Base-by-base conservation (phyloP, 306 rosid species). In the Fragaria nilgerrensis region DNA sequence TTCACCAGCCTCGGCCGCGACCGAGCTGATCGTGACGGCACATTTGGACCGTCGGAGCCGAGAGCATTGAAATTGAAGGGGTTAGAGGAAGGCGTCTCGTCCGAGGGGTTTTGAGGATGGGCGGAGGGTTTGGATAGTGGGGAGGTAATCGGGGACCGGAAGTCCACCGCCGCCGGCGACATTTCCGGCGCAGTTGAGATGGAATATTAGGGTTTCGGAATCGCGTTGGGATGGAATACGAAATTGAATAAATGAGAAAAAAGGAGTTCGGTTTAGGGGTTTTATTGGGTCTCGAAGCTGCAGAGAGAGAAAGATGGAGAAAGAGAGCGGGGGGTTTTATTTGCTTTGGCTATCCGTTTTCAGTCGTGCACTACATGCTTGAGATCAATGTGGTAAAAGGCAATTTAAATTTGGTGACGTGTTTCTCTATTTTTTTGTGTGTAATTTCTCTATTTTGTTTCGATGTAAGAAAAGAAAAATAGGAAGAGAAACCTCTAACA, bases 1-100 rank as follows among this genome's bases (percentile, higher is more conserved):
- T 94, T 94, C 72, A 32, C 74, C 15, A 90, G 77, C 76, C 96
- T 79, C 25, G 95, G 96, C 79, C 88, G 76, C 45, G 90, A 34
- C 80, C 92, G 77, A 23, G 53, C 76, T 9, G 69, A 17, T 44
- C 81, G 85, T 22, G 67, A 22, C 25, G 10, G 77, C 77, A 19
- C 23, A 37, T 34, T 68, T 29, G 61, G 41, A 66, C 52, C 80
- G 50, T 65, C 7, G 34, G 86, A 39, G 13, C 55, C 37, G 70
- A 68, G 50, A 12, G 74, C 80, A 25, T 87, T 10, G 66, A 72
- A 79, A 53, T 72, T 53, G 78, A 86, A 59, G 32, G 84, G 20
- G 8, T 82, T 68, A 22, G 74, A 76, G 23, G 85, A 68, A 39
- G 68, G 68, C 68, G 84, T 59, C 15, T 82, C 68, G 43, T 63